Percentiles rank a stretch among this genome's conserved stretches.
Evolutionary conservation across 768 basidiomycete species (phyloP).

Genomic region (Lactifluus hygrophoroides): DNA sequence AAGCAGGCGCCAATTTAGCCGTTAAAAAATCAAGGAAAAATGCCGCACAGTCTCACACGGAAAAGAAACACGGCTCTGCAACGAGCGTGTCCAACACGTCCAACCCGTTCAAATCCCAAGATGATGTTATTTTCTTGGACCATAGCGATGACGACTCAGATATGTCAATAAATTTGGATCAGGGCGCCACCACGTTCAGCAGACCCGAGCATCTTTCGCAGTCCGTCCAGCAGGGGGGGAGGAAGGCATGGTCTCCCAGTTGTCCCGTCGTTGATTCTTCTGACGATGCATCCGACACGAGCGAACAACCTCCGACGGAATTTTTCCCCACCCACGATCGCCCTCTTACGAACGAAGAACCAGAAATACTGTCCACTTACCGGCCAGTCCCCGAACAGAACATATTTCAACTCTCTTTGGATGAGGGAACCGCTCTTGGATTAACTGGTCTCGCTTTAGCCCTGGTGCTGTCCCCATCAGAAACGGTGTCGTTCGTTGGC

Average conservation of each 20-base stretch:
- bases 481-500: slow-evolving; percentile 64
- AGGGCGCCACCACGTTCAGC: not conserved
- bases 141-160: slow-evolving; percentile 20
- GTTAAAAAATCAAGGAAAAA: slow-evolving; percentile 28
- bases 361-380: slow-evolving; percentile 40
- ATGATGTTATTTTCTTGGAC: slow-evolving; percentile 26
- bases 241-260: slow-evolving; percentile 55
- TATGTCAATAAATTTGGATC: slow-evolving; percentile 26
- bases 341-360: slow-evolving; percentile 8
- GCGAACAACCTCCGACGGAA: slow-evolving; percentile 28
- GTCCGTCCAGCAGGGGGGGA: not conserved
- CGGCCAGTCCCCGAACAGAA: slow-evolving; percentile 38
- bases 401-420: slow-evolving; percentile 35
- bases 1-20: not conserved
- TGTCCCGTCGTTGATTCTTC: slow-evolving; percentile 28
- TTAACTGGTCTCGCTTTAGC: slow-evolving; percentile 29
- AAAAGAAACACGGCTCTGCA: slow-evolving; percentile 22
- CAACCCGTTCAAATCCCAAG: slow-evolving; percentile 30
- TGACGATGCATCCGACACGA: slow-evolving; percentile 21
- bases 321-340: slow-evolving; percentile 7
- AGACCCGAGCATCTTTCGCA: not conserved
- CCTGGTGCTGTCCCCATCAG: slow-evolving; percentile 36
- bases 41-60: slow-evolving; percentile 23
- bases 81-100: slow-evolving; percentile 20
- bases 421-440: slow-evolving; percentile 31